phyloP scores from a whole-genome alignment of 148 eudicot genomes.

The Simmondsia chinensis region DNA sequence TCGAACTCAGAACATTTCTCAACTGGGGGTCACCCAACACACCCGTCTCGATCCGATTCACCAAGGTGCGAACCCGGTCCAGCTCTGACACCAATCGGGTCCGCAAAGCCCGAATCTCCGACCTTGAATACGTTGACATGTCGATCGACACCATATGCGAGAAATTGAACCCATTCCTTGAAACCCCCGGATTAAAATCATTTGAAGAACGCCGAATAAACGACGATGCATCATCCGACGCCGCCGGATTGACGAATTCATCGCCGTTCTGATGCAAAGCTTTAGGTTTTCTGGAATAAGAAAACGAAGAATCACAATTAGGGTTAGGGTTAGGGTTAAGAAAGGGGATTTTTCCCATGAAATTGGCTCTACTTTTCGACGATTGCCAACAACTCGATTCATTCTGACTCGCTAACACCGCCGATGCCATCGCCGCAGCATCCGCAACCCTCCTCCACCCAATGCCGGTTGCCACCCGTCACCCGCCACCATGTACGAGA shows the following conservation, averaged over 20 bases:
- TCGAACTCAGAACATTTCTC: neutral
- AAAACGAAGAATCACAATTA: conserved; percentile 11
- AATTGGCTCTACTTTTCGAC: conserved; percentile 3
- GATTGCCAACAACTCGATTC: conserved; percentile 25
- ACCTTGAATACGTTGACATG: conserved; percentile 21
- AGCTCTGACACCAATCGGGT: conserved; percentile 35
- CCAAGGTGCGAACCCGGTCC: conserved; percentile 22
- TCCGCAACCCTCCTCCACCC: conserved; percentile 3
- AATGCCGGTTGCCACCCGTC: conserved; percentile 2
- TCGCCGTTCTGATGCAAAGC: conserved; percentile 1
- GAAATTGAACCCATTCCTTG: neutral
- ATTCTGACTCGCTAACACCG: conserved; percentile 25
- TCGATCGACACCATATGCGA: conserved; percentile 21
- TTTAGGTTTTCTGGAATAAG: conserved; percentile 4
- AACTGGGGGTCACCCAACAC: neutral
- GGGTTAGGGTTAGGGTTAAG: conserved; percentile 26
- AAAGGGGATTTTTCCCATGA: conserved; percentile 19
- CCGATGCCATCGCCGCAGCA: conserved; percentile 38
- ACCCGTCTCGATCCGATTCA: conserved; percentile 11
- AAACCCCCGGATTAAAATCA: neutral
- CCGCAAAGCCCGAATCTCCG: conserved; percentile 29
- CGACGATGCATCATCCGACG: conserved; percentile 12
- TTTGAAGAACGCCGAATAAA: neutral
- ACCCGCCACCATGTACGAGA: neutral
- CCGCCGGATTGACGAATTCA: neutral